These are phyloP conservation scores for Penicillium cataractarum DNA, from an alignment of 495 filamentous ascomycete species.

Conservation along the genomic window DNA sequence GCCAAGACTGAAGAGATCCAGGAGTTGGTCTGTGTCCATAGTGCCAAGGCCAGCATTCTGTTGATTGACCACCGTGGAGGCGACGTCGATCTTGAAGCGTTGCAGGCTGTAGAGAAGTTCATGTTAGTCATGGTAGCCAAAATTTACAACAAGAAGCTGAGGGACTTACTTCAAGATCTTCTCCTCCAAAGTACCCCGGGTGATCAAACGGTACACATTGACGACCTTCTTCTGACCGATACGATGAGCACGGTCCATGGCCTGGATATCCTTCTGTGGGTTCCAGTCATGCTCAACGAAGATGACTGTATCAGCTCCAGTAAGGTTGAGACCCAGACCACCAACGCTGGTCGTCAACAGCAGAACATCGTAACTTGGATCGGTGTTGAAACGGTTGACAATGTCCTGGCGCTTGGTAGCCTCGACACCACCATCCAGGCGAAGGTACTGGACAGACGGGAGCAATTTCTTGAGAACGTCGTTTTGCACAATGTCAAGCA, in stretches of 20 bases:
- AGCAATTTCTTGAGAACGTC: constrained; percentile 85
- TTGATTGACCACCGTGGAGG: constrained; percentile 97
- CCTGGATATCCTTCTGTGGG: constrained; percentile 96
- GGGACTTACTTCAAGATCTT: constrained; percentile 85
- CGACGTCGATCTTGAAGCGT: constrained; percentile 99
- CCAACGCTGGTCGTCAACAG: constrained; percentile 94
- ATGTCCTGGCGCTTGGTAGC: constrained; percentile 90
- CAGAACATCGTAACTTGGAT: constrained; percentile 91
- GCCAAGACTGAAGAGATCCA: constrained; percentile 93
- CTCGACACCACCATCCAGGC: constrained; percentile 90
- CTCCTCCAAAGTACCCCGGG: constrained; percentile 93
- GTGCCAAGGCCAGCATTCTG: constrained; percentile 93
- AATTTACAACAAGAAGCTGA: background rate
- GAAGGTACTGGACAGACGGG: constrained; percentile 84
- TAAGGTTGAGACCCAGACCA: constrained; percentile 92
- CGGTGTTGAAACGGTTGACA: constrained; percentile 97
- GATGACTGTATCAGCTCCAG: constrained; percentile 96
- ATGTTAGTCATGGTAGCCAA: constrained; percentile 20
- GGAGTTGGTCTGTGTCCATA: constrained; percentile 98
- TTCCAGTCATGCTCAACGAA: constrained; percentile 99
- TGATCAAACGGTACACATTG: constrained; percentile 97
- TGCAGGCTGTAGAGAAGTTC: constrained; percentile 67
- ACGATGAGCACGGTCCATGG: constrained; percentile 97
- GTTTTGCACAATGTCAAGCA: constrained; percentile 97
- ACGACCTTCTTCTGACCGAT: constrained; percentile 99